phyloP scores from a whole-genome alignment of 1,284 basidiomycete species.

The Apiotrichum montevideense region DNA sequence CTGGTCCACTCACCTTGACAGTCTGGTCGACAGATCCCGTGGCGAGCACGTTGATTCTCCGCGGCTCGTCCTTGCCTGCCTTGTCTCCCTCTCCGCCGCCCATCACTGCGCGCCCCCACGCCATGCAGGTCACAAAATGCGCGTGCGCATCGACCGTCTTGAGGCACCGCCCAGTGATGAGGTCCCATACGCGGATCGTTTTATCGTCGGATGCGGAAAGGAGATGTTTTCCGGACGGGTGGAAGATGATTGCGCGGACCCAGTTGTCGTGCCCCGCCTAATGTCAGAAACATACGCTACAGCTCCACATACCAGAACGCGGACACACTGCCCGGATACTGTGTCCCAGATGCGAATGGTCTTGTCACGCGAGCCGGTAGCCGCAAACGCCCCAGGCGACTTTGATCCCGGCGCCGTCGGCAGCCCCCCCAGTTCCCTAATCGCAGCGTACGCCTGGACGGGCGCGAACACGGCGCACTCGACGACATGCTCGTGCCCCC shows the following conservation, averaged over 20 bases:
- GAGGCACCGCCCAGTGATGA: slow-evolving; percentile 66
- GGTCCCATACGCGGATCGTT: slow-evolving; percentile 82
- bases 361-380: slow-evolving; percentile 81
- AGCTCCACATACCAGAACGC: slow-evolving; percentile 53
- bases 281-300: neutral
- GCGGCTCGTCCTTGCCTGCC: slow-evolving; percentile 49
- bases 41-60: slow-evolving; percentile 70
- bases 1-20: slow-evolving; percentile 42
- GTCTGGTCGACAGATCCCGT: slow-evolving; percentile 72
- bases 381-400: slow-evolving; percentile 57
- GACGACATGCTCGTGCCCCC: slow-evolving; percentile 82
- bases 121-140: slow-evolving; percentile 75
- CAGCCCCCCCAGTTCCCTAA: slow-evolving; percentile 69
- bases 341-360: slow-evolving; percentile 81
- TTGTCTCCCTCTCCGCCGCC: slow-evolving; percentile 24
- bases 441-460: slow-evolving; percentile 61
- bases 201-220: slow-evolving; percentile 86
- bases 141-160: slow-evolving; percentile 79
- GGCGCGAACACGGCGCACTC: slow-evolving; percentile 81
- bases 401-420: slow-evolving; percentile 51
- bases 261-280: slow-evolving; percentile 76
- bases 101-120: slow-evolving; percentile 65
- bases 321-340: slow-evolving; percentile 65
- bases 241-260: slow-evolving; percentile 75
- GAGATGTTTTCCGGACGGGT: slow-evolving; percentile 76